Percentiles rank a stretch among this genome's conserved stretches.
Evolutionary conservation across 176 grass and related monocot species (phyloP).

Genomic region (Oryza meyeriana): DNA sequence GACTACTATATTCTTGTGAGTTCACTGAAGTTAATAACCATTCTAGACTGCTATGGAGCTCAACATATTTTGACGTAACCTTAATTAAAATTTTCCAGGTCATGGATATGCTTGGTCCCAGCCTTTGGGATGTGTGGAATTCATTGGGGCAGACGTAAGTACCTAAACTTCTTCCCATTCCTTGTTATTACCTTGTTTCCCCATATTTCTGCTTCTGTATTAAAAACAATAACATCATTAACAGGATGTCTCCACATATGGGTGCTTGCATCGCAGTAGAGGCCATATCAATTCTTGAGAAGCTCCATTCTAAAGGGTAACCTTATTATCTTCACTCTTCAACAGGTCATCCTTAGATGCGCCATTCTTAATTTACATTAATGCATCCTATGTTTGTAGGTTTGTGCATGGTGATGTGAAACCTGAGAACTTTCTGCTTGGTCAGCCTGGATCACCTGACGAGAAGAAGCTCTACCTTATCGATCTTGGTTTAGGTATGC

Average conservation of each 20-base stretch:
- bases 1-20: constrained; percentile 86
- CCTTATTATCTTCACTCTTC: constrained; percentile 9
- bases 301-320: constrained; percentile 87
- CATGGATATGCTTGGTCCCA: constrained; percentile 98
- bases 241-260: constrained; percentile 86
- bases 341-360: background rate
- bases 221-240: constrained; percentile 24
- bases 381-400: constrained; percentile 39
- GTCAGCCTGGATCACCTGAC: constrained; percentile 76
- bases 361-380: constrained; percentile 1
- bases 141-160: constrained; percentile 79
- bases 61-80: background rate
- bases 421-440: constrained; percentile 96
- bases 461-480: constrained; percentile 97
- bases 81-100: constrained; percentile 48
- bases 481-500: constrained; percentile 93
- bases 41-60: constrained; percentile 21
- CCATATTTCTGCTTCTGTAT: background rate
- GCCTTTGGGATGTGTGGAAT: constrained; percentile 98
- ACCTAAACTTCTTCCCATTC: constrained; percentile 40
- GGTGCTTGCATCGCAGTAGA: constrained; percentile 95
- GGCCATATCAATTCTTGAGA: constrained; percentile 89
- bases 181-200: constrained; percentile 26
- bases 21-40: constrained; percentile 36
- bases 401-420: constrained; percentile 99